These are phyloP conservation scores for Ophiostoma sp. DNA, from an alignment of 2,329 filamentous ascomycete species.

Conservation along the genomic window DNA sequence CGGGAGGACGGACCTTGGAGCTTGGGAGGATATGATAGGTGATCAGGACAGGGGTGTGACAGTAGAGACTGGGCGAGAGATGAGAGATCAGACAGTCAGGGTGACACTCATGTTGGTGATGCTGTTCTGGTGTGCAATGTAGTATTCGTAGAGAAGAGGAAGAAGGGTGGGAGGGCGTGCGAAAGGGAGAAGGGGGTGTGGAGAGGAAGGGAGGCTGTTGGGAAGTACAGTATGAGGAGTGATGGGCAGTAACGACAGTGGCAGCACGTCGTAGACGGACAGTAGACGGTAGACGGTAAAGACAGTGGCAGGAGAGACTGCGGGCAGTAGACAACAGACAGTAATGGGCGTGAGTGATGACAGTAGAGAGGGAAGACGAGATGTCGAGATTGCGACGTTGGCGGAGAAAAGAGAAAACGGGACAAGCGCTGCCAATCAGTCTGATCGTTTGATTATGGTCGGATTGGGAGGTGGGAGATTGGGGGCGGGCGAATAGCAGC, in stretches of 20 bases:
- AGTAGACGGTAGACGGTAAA: background rate
- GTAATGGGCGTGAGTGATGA: background rate
- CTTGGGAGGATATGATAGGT: background rate
- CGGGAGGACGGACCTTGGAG: background rate
- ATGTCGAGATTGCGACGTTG: background rate
- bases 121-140: background rate
- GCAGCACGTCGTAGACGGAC: background rate
- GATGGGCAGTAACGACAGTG: background rate
- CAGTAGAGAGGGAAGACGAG: background rate
- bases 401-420: constrained; percentile 9
- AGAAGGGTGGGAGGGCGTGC: background rate
- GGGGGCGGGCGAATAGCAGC: background rate
- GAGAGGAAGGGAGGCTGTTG: background rate
- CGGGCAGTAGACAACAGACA: background rate
- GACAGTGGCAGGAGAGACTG: background rate
- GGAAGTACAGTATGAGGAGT: background rate
- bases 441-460: constrained; percentile 10
- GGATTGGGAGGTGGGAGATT: background rate
- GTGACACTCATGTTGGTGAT: background rate
- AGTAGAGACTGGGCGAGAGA: background rate
- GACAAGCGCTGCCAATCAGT: constrained; percentile 22
- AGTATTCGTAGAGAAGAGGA: background rate
- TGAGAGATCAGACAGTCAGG: background rate
- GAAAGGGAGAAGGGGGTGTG: constrained; percentile 3
- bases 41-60: background rate